Conservation (phyloP, 2,329 filamentous ascomycete species). For the Ophiostoma himal-ulmi region DNA sequence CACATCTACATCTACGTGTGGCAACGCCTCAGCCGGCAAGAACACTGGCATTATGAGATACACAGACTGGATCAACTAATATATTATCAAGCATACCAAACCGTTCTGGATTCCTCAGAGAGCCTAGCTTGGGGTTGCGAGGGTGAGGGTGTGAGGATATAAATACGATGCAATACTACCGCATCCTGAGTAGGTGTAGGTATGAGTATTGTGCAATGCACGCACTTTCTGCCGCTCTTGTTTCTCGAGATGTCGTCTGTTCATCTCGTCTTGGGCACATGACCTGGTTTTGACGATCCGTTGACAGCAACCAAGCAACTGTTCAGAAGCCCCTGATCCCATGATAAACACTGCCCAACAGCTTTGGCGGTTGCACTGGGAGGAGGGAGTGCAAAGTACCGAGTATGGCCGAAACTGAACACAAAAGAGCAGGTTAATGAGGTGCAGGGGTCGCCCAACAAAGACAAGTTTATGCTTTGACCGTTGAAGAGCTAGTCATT, state of each 20-base stretch:
- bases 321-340: neutral
- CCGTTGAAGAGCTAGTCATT: neutral
- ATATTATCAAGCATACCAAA: neutral
- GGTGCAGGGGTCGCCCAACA: neutral
- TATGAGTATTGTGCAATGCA: neutral
- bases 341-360: neutral
- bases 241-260: neutral
- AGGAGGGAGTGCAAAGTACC: no score
- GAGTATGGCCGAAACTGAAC: neutral
- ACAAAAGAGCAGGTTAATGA: neutral
- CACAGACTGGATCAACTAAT: neutral
- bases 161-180: neutral
- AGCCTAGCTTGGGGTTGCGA: neutral
- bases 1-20: no score
- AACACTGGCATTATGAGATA: neutral
- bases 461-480: neutral
- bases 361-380: no score
- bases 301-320: neutral
- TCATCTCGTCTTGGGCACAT: neutral
- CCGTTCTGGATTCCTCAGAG: neutral
- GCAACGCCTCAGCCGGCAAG: no score
- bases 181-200: no score
- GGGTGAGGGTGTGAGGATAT: slow-evolving; percentile 4
- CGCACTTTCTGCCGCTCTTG: neutral
- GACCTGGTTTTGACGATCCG: neutral